A percentile compares a stretch with the other conserved stretches of the same genome.
phyloP scores from a whole-genome alignment of 2,329 filamentous ascomycete genomes.

The Myriosclerotinia duriaeana region DNA sequence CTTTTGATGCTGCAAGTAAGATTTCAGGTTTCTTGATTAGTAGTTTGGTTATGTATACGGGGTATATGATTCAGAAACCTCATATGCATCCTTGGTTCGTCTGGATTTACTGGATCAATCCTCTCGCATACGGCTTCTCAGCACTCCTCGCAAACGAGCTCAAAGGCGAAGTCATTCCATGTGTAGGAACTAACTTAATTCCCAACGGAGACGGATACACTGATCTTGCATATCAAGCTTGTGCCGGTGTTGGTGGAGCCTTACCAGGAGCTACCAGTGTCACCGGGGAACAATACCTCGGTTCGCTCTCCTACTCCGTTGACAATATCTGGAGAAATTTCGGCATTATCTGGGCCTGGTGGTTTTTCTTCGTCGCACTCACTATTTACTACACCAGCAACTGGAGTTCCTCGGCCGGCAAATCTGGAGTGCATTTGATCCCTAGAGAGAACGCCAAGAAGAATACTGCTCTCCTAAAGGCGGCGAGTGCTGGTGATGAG shows the following conservation, averaged over 20 bases:
- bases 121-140: slow-evolving; percentile 69
- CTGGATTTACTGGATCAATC: slow-evolving; percentile 66
- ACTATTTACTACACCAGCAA: slow-evolving; percentile 57
- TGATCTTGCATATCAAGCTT: slow-evolving; percentile 49
- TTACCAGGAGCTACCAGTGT: slow-evolving; percentile 50
- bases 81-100: slow-evolving; percentile 64
- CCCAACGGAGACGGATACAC: slow-evolving; percentile 52
- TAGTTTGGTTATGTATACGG: slow-evolving; percentile 60
- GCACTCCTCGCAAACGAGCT: slow-evolving; percentile 71
- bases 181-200: slow-evolving; percentile 51
- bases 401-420: slow-evolving; percentile 56
- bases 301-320: slow-evolving; percentile 53
- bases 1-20: slow-evolving; percentile 60
- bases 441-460: slow-evolving; percentile 58
- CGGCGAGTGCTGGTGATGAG: slow-evolving; percentile 46
- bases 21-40: slow-evolving; percentile 51
- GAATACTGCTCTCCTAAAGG: slow-evolving; percentile 36
- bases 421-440: slow-evolving; percentile 57
- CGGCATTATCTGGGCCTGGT: slow-evolving; percentile 62
- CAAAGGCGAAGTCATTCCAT: slow-evolving; percentile 53
- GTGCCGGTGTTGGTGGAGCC: slow-evolving; percentile 59
- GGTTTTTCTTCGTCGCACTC: slow-evolving; percentile 56
- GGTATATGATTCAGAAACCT: slow-evolving; percentile 62
- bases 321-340: slow-evolving; percentile 59
- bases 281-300: slow-evolving; percentile 58